Conservation (phyloP, 768 basidiomycete species). For the Mrakia gelida region DNA sequence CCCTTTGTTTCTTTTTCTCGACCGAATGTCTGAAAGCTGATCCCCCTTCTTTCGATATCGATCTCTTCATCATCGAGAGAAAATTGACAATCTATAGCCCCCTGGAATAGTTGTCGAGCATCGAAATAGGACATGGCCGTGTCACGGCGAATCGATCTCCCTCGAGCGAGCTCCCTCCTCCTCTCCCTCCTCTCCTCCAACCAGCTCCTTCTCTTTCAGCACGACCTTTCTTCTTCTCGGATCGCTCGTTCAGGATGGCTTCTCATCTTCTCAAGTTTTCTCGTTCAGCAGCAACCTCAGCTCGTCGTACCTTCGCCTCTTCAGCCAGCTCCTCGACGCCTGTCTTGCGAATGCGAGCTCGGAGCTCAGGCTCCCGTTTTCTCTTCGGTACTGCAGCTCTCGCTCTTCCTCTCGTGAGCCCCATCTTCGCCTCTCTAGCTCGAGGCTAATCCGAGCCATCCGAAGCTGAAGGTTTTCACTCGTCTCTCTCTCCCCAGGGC, state of each 20-base stretch:
- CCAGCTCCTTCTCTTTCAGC: not conserved
- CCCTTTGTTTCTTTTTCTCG: too few species aligned
- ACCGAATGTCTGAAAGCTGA: too few species aligned
- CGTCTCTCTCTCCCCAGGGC: not conserved
- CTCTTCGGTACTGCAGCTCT: not conserved
- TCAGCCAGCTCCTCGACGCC: not conserved
- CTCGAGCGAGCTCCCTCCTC: too few species aligned
- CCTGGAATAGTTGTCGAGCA: too few species aligned
- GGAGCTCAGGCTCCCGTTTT: not conserved
- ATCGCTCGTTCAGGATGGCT: not conserved
- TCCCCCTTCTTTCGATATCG: too few species aligned
- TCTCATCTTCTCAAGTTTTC: not conserved
- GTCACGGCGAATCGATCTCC: too few species aligned
- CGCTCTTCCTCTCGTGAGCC: not conserved
- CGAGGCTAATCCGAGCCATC: not conserved
- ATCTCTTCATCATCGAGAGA: too few species aligned
- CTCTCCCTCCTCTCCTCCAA: too few species aligned
- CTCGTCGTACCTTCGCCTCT: not conserved
- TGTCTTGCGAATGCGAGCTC: not conserved
- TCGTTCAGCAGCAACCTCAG: not conserved
- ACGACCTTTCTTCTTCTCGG: not conserved
- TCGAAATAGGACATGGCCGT: too few species aligned
- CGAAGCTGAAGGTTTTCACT: not conserved
- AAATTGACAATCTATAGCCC: too few species aligned
- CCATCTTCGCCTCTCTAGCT: not conserved